phyloP scores from a whole-genome alignment of 495 filamentous ascomycete species.

The Lichenothelia convexa region DNA sequence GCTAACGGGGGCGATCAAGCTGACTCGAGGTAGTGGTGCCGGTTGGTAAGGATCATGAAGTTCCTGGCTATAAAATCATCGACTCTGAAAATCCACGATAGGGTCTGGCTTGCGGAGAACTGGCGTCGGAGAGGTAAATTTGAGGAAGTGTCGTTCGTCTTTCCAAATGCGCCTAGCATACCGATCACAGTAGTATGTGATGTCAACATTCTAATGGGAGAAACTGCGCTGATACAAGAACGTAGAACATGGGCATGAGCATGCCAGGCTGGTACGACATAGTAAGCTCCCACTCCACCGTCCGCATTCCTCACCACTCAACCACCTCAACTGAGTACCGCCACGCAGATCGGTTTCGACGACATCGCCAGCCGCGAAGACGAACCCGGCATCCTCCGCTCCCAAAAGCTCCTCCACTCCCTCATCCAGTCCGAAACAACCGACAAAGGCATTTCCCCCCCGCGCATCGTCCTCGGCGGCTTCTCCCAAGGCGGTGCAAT shows the following conservation, averaged over 20 bases:
- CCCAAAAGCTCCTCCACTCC: slow-evolving; percentile 54
- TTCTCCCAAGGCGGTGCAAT: slow-evolving; percentile 47
- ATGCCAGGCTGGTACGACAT: slow-evolving; percentile 96
- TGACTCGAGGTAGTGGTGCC: slow-evolving; percentile 11
- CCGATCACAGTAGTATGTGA: slow-evolving; percentile 74
- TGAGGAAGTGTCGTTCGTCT: slow-evolving; percentile 77
- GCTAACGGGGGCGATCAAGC: slow-evolving; percentile 6
- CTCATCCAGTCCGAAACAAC: slow-evolving; percentile 72
- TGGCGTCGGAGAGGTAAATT: slow-evolving; percentile 72
- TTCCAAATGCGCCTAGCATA: slow-evolving; percentile 82
- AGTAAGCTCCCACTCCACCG: slow-evolving; percentile 34
- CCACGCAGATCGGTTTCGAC: slow-evolving; percentile 7
- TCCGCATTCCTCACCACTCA: slow-evolving; percentile 6
- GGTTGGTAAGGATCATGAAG: slow-evolving; percentile 22
- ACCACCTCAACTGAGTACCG: neutral
- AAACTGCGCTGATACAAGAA: neutral
- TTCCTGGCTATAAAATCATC: too few relatives aligned
- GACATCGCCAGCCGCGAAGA: slow-evolving; percentile 35
- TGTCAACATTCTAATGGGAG: slow-evolving; percentile 14
- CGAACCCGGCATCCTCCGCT: slow-evolving; percentile 58
- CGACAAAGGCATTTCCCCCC: slow-evolving; percentile 53
- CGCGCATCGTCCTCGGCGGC: slow-evolving; percentile 69
- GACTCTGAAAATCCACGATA: slow-evolving; percentile 18
- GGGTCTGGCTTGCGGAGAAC: slow-evolving; percentile 67
- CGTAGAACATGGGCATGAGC: slow-evolving; percentile 55